Base-by-base conservation (phyloP, 306 rosid genomes). In the Neltuma alba region DNA sequence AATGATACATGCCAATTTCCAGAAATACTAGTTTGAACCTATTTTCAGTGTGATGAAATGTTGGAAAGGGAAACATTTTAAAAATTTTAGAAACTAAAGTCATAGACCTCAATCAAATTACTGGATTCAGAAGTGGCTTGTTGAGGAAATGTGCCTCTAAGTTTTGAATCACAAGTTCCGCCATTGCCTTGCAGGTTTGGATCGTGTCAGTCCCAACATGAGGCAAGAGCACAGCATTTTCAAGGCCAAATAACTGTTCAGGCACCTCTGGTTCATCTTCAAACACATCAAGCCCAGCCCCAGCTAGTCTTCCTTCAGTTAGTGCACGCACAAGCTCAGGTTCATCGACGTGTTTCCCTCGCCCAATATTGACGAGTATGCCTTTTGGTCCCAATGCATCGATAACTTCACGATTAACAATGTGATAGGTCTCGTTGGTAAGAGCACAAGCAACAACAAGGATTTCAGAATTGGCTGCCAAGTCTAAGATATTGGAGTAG, bases 261-360 rank as follows among this genome's bases (percentile, higher is more conserved):
- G 90, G 89, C 27, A 89, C 91, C 3, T 85, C 74, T 7, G 96
- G 97, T 54, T 91, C 97, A 55, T 85, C 80, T 76, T 91, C 91
- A 81, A 79, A 89, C 79, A 92, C 97, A 79, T 91, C 93, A 9
- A 92, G 89, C 3, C 97, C 97, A 0, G 96, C 97, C 50, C 96
- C 97, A 7, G 58, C 91, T 3, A 91, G 76, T 45, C 92, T 76
- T 40, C 93, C 89, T 80, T 92, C 87, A 7, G 31, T 52, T 65
- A 92, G 78, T 0, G 96, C 94, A 8, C 87, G 73, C 55, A 91
- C 94, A 10, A 92, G 96, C 82, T 89, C 90, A 0, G 71, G 27
- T 37, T 92, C 82, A 15, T 92, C 85, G 0, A 89, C 37, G 23
- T 72, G 92, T 21, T 30, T 62, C 48, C 96, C 96, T 67, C 97